These are phyloP conservation scores for Fagus sylvatica DNA, from an alignment of 306 rosid genomes.

Conservation along the genomic window DNA sequence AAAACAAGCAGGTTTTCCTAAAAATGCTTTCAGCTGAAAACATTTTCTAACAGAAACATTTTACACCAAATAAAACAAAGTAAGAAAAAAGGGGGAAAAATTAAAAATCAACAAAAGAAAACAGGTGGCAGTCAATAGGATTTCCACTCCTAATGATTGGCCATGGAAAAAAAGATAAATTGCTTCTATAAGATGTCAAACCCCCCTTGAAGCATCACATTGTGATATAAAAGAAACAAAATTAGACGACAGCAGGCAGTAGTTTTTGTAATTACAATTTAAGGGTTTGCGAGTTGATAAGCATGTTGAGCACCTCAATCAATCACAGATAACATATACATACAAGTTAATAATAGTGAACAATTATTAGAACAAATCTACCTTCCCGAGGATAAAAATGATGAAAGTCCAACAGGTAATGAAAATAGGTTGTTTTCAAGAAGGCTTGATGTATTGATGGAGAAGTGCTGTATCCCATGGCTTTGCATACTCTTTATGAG, in stretches of 20 bases:
- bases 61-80: too few relatives aligned
- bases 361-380: constrained; percentile 12
- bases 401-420: constrained; percentile 64
- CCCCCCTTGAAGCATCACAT: too few relatives aligned
- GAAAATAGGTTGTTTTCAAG: constrained; percentile 41
- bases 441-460: constrained; percentile 56
- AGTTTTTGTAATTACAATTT: background rate
- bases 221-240: background rate
- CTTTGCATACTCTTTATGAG: constrained; percentile 38
- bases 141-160: too few relatives aligned
- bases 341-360: background rate
- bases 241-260: background rate
- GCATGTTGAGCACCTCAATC: background rate
- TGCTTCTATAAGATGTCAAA: too few relatives aligned
- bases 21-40: too few relatives aligned
- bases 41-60: too few relatives aligned
- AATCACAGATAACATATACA: background rate
- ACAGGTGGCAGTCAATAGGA: too few relatives aligned
- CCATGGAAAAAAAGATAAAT: too few relatives aligned
- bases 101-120: too few relatives aligned
- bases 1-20: too few relatives aligned
- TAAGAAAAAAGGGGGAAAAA: too few relatives aligned
- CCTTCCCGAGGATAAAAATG: constrained; percentile 85
- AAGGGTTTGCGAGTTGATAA: background rate
- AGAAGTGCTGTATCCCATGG: constrained; percentile 67